Base-by-base conservation (phyloP, 164 flowering plant genomes). In the Kingdonia uniflora region DNA sequence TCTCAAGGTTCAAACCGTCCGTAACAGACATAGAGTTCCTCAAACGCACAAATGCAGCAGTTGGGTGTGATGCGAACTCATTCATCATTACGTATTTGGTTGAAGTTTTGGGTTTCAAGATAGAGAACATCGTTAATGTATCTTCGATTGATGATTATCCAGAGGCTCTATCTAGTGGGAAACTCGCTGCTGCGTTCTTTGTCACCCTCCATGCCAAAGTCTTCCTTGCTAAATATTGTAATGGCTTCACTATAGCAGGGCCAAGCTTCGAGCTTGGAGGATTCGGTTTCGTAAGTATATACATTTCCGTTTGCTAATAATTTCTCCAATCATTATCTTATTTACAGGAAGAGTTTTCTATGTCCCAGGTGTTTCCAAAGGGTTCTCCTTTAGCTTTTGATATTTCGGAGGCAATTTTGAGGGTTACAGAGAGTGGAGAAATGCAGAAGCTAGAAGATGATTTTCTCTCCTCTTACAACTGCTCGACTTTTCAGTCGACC, bases 31-130 rank as follows among this genome's bases (percentile, higher is more conserved):
- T 74, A n/a, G 69, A 59, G 8, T 16, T 47, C 2, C 65, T 74
- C 0, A 55, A 39, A 45, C 54, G 16, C 22, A 55, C 13, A 6
- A 51, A 46, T 17, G 59, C 52, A 7, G 40, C 0, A 6, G 64
- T 75, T 13, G 76, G 76, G 20, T 71, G 70, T 20, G 55, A 54
- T 53, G 60, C 26, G 0, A 43, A 52, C 3, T 69, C 71, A 8
- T 71, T 66, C 22, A 29, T 71, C 2, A 24, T 26, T 11, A 54
- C 19, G n/a, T 69, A 75, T 14, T 54, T 71, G 41, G 61, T 40
- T 14, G 45, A 37, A 0, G 69, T 49, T 3, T 6, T 74, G 2
- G 54, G 44, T 17, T 60, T 64, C 22, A 19, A 37, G 26, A 38
- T 20, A 2, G 19, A 57, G 0, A 60, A 64, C 45, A 64, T 69